A percentile compares a stretch with the other conserved stretches of the same genome.
Conservation (phyloP, 2,329 filamentous ascomycete genomes). For the Coccinonectria pachysandricola region DNA sequence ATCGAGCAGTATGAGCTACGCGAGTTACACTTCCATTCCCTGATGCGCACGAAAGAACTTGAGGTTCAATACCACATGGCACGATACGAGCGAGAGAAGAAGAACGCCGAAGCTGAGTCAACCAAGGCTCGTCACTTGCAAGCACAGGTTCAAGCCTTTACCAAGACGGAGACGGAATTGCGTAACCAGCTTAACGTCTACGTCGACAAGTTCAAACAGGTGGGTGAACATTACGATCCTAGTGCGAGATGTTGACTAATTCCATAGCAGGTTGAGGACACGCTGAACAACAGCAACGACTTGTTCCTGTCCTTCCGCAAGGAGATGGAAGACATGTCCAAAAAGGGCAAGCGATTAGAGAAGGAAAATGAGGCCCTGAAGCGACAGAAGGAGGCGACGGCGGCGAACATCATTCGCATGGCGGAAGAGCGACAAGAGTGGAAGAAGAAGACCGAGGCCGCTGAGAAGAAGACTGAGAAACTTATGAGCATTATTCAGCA, state of each 20-base stretch:
- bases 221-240: constrained; percentile 34
- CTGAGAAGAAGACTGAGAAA: constrained; percentile 72
- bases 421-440: constrained; percentile 85
- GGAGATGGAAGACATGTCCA: constrained; percentile 99
- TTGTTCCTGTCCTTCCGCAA: constrained; percentile 93
- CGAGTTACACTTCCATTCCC: constrained; percentile 84
- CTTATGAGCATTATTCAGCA: constrained; percentile 89
- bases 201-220: constrained; percentile 99
- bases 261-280: constrained; percentile 76
- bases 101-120: constrained; percentile 72
- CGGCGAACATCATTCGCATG: constrained; percentile 94
- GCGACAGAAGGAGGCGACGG: constrained; percentile 86
- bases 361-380: constrained; percentile 91
- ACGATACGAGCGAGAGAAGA: constrained; percentile 81
- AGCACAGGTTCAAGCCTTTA: constrained; percentile 86
- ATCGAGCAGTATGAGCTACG: constrained; percentile 95
- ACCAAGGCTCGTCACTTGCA: constrained; percentile 76
- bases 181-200: constrained; percentile 95
- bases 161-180: constrained; percentile 88
- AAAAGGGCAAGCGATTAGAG: constrained; percentile 93
- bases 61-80: constrained; percentile 90
- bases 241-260: constrained; percentile 17
- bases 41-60: constrained; percentile 88
- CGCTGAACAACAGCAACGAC: constrained; percentile 95
- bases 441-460: constrained; percentile 50